Conservation (phyloP, 257 asterid species). For the Rhazya stricta region DNA sequence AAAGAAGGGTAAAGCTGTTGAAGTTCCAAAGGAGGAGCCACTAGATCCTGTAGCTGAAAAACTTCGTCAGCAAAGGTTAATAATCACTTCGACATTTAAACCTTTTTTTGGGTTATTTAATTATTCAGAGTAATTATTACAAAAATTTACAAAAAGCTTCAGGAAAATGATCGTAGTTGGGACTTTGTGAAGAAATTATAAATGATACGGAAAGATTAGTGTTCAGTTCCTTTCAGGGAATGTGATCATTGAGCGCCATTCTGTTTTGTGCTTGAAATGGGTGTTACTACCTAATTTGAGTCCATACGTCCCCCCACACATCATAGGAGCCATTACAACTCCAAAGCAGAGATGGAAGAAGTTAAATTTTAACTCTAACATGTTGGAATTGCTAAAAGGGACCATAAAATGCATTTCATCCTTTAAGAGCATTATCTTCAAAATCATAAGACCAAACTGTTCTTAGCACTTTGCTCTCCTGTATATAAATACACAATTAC, state of each 20-base stretch:
- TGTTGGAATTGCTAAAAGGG: background rate
- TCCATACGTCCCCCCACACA: background rate
- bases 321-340: background rate
- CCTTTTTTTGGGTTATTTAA: background rate
- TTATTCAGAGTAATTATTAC: background rate
- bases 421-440: background rate
- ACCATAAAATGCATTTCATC: background rate
- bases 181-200: background rate
- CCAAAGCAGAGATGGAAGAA: background rate
- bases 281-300: background rate
- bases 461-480: background rate
- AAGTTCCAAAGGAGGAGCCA: slow-evolving; percentile 44
- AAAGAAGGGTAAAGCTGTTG: slow-evolving; percentile 58
- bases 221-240: background rate
- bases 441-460: background rate
- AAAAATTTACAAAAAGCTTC: background rate
- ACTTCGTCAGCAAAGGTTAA: slow-evolving; percentile 86
- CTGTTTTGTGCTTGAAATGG: background rate
- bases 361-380: background rate
- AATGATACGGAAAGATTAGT: background rate
- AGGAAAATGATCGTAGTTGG: background rate
- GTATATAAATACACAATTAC: no score
- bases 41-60: slow-evolving; percentile 86
- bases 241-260: background rate
- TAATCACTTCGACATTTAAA: slow-evolving; percentile 2